Evolutionary conservation across 1,139 yeast genomes (phyloP).

Genomic region (Hyphopichia khmerensis): DNA sequence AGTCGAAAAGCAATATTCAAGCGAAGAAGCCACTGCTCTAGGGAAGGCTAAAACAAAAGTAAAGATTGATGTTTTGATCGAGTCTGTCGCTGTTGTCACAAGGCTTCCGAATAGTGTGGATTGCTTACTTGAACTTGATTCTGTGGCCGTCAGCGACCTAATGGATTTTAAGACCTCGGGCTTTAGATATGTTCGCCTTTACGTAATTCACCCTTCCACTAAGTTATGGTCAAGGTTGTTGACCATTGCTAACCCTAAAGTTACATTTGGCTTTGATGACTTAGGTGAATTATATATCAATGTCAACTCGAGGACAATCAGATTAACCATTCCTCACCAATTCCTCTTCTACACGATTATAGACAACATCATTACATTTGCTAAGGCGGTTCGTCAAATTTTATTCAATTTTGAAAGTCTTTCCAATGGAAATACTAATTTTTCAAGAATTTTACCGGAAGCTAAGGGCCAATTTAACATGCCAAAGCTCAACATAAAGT

Average conservation of each 20-base stretch:
- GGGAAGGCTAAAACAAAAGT: constrained; percentile 20
- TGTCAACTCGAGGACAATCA: constrained; percentile 25
- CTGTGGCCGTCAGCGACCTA: constrained; percentile 28
- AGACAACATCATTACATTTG: constrained; percentile 62
- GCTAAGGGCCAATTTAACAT: constrained; percentile 28
- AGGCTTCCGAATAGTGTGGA: constrained; percentile 53
- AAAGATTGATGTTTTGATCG: constrained; percentile 36
- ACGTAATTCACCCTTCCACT: constrained; percentile 56
- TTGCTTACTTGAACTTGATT: constrained; percentile 50
- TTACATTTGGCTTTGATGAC: constrained; percentile 20
- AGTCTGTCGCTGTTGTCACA: constrained; percentile 44
- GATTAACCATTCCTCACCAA: constrained; percentile 55
- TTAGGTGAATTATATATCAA: constrained; percentile 17
- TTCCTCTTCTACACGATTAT: constrained; percentile 64
- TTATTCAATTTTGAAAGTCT: constrained; percentile 48
- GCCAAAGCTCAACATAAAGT: constrained; percentile 31
- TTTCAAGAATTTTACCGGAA: constrained; percentile 33
- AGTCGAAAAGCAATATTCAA: constrained; percentile 27
- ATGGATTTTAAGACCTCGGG: constrained; percentile 19
- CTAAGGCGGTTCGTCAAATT: constrained; percentile 60
- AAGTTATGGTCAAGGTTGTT: constrained; percentile 44
- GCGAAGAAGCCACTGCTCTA: constrained; percentile 23
- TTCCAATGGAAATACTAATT: constrained; percentile 36
- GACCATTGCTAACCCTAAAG: constrained; percentile 38
- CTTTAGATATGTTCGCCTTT: constrained; percentile 42